A percentile compares a stretch with the other conserved stretches of the same genome.
Evolutionary conservation across 352 stramenopile species (phyloP).

Genomic region (Globisporangium alternatum): DNA sequence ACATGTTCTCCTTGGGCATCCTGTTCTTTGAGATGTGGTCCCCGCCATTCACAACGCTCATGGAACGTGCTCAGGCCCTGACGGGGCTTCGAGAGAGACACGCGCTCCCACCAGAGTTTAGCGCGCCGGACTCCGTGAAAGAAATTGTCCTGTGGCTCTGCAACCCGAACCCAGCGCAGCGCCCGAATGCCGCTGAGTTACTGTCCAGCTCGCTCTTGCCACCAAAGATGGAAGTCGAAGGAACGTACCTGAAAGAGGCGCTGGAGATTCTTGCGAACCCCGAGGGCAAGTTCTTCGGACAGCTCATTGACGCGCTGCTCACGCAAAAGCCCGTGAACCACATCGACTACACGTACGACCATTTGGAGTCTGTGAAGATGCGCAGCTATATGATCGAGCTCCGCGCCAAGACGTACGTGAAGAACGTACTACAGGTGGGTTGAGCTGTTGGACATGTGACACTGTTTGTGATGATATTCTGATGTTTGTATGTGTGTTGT

Average conservation of each 20-base stretch:
- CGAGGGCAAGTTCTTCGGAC: conserved; percentile 86
- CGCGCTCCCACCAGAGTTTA: conserved; percentile 47
- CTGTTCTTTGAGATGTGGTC: conserved; percentile 96
- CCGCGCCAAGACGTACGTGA: conserved; percentile 64
- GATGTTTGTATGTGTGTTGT: conserved; percentile 1
- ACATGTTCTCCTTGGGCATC: conserved; percentile 96
- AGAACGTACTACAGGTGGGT: conserved; percentile 56
- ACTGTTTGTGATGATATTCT: background rate
- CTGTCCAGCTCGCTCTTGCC: conserved; percentile 66
- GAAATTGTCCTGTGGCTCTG: conserved; percentile 88
- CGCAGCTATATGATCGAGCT: conserved; percentile 60
- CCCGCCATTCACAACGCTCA: conserved; percentile 88
- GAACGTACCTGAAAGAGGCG: conserved; percentile 77
- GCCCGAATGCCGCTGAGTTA: conserved; percentile 71
- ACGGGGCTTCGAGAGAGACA: conserved; percentile 74
- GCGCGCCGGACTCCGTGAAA: conserved; percentile 78
- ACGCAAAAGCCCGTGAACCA: conserved; percentile 73
- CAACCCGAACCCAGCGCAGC: conserved; percentile 62
- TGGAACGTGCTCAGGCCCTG: conserved; percentile 85
- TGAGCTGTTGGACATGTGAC: background rate
- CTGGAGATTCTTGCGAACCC: conserved; percentile 86
- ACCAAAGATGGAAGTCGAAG: conserved; percentile 83
- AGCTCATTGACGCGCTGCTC: conserved; percentile 80
- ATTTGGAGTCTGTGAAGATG: conserved; percentile 80
- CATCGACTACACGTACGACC: conserved; percentile 86